Evolutionary conservation across 495 filamentous ascomycete genomes (phyloP).

Genomic region (Penicillium nucicola): DNA sequence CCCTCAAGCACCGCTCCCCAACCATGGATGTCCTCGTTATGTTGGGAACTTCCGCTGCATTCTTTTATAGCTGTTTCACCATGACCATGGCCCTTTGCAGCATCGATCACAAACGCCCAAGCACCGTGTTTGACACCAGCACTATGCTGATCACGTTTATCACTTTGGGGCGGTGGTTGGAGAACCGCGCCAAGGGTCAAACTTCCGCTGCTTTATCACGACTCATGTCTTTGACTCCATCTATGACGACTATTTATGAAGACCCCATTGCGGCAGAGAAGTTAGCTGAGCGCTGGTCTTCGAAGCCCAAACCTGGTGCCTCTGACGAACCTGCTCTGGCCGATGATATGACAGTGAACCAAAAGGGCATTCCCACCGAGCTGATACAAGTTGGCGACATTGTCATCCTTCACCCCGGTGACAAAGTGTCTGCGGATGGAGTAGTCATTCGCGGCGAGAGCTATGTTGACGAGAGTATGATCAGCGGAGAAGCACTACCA

Average conservation of each 20-base stretch:
- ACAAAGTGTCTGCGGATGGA: constrained; percentile 95
- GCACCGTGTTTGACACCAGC: constrained; percentile 93
- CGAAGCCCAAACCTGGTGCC: constrained; percentile 21
- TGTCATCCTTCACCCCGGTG: constrained; percentile 87
- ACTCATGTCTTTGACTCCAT: constrained; percentile 92
- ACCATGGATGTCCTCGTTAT: constrained; percentile 99
- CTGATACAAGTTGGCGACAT: constrained; percentile 93
- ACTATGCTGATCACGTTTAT: constrained; percentile 99
- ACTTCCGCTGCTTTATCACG: constrained; percentile 93
- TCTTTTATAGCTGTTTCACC: constrained; percentile 90
- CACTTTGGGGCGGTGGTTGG: constrained; percentile 84
- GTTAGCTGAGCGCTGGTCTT: constrained; percentile 73
- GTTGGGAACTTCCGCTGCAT: constrained; percentile 91
- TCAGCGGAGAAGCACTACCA: constrained; percentile 93
- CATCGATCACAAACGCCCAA: constrained; percentile 69
- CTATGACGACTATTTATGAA: constrained; percentile 97
- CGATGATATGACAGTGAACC: constrained; percentile 62
- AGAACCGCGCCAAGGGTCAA: constrained; percentile 95
- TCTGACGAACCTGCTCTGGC: constrained; percentile 39
- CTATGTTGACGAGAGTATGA: constrained; percentile 97
- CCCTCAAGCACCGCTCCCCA: constrained; percentile 79
- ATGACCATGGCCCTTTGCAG: constrained; percentile 78
- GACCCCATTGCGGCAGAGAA: constrained; percentile 94
- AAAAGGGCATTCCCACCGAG: constrained; percentile 85
- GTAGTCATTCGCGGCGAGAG: constrained; percentile 83